A percentile compares a stretch with the other conserved stretches of the same genome.
phyloP scores from a whole-genome alignment of 2,329 filamentous ascomycete genomes.

The Botryotinia calthae region DNA sequence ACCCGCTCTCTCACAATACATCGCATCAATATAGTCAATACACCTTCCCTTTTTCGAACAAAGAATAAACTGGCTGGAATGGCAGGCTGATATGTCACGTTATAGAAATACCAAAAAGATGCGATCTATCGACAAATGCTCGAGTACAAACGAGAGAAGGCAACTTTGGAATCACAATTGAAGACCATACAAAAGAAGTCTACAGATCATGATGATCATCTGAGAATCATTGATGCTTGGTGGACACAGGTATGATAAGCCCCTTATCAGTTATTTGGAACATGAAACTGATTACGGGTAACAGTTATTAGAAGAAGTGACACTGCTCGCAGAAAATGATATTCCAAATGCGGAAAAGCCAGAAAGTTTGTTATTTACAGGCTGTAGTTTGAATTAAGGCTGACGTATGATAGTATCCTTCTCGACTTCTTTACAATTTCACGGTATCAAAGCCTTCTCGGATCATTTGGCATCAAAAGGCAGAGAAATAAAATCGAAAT shows the following conservation, averaged over 20 bases:
- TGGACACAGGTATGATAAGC: constrained; percentile 74
- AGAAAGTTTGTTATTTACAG: constrained; percentile 7
- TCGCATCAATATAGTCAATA: constrained; percentile 21
- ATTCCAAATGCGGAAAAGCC: constrained; percentile 44
- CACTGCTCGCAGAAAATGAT: constrained; percentile 54
- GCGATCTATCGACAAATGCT: constrained; percentile 97
- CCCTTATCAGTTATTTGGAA: not conserved
- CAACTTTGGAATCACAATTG: constrained; percentile 75
- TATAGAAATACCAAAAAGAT: constrained; percentile 87
- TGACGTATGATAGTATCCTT: constrained; percentile 50
- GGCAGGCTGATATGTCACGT: constrained; percentile 38
- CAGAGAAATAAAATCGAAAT: constrained; percentile 70
- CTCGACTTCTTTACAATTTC: constrained; percentile 58
- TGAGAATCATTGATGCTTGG: constrained; percentile 89
- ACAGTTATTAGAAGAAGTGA: constrained; percentile 63
- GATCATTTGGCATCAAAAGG: constrained; percentile 75
- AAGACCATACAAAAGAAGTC: constrained; percentile 76
- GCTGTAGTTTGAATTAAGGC: not conserved
- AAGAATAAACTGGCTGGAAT: constrained; percentile 41
- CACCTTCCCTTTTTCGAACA: constrained; percentile 26
- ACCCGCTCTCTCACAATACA: constrained; percentile 29
- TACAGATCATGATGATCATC: constrained; percentile 85
- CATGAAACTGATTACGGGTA: constrained; percentile 24
- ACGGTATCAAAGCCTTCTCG: constrained; percentile 70
- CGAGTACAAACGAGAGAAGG: constrained; percentile 91